Conservation (phyloP, 345 rosid species). For the Hibiscus syriacus region DNA sequence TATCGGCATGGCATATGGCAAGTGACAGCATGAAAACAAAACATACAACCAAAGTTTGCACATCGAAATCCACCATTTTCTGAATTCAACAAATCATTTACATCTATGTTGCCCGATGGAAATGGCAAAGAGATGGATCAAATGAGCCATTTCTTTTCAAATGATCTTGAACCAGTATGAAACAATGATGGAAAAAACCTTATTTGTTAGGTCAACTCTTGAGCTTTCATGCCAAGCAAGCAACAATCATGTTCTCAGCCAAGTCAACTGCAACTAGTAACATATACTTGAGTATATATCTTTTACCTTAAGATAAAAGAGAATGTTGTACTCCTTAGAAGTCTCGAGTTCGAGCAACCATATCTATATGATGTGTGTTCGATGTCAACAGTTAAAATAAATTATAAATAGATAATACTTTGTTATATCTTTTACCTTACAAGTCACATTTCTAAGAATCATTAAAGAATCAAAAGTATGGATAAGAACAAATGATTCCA, state of each 20-base stretch:
- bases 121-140: neutral
- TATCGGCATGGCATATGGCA: slow-evolving; percentile 21
- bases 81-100: neutral
- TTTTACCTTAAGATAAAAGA: too few relatives aligned
- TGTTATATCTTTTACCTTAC: too few relatives aligned
- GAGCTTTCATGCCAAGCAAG: neutral
- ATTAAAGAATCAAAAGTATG: neutral
- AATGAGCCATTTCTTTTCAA: neutral
- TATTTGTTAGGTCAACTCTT: slow-evolving; percentile 5
- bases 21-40: slow-evolving; percentile 7
- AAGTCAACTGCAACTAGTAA: slow-evolving; percentile 8
- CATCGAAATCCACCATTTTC: slow-evolving; percentile 5
- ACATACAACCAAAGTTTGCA: neutral
- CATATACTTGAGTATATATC: slow-evolving; percentile 2
- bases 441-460: neutral
- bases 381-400: too few relatives aligned
- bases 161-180: neutral
- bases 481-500: slow-evolving; percentile 6
- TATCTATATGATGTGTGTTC: too few relatives aligned
- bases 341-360: too few relatives aligned
- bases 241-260: neutral
- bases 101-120: neutral
- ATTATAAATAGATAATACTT: too few relatives aligned
- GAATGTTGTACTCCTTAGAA: too few relatives aligned
- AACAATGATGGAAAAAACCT: neutral